Conservation (phyloP, 805 yeast genomes). For the Metschnikowia continentalis region DNA sequence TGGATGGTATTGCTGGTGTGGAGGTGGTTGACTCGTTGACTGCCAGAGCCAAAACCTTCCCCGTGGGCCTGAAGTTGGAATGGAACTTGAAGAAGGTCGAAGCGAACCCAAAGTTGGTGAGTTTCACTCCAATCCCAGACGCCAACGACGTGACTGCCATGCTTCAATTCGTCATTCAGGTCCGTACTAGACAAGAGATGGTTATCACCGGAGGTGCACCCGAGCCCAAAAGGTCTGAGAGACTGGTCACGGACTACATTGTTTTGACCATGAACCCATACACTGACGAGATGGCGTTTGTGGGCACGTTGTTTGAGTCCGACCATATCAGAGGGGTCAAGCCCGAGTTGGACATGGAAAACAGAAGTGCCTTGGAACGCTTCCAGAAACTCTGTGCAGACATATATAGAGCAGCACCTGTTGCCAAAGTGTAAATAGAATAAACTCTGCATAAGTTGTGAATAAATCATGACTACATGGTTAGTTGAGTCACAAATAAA, state of each 20-base stretch:
- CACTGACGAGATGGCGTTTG: constrained; percentile 35
- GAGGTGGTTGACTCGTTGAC: constrained; percentile 29
- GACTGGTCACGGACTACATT: constrained; percentile 33
- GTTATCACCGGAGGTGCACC: constrained; percentile 21
- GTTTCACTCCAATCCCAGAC: constrained; percentile 64
- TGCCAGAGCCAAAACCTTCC: constrained; percentile 40
- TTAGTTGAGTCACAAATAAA: background rate
- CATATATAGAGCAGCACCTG: constrained; percentile 35
- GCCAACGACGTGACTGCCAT: constrained; percentile 33
- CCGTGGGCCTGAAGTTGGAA: constrained; percentile 53
- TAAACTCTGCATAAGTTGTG: background rate
- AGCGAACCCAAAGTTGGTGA: constrained; percentile 65
- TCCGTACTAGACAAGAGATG: constrained; percentile 35
- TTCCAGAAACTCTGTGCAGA: constrained; percentile 35
- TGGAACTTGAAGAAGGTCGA: constrained; percentile 79
- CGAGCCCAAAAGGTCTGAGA: constrained; percentile 22
- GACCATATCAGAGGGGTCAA: constrained; percentile 35
- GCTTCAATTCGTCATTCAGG: constrained; percentile 38
- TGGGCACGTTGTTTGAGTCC: constrained; percentile 38
- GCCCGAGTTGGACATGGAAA: constrained; percentile 28
- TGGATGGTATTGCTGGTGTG: constrained; percentile 33
- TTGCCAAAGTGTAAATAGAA: constrained; percentile 19
- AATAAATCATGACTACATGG: no score
- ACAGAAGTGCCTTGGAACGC: constrained; percentile 13
- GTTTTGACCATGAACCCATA: constrained; percentile 39